Base-by-base conservation (phyloP, 331 rosid species). In the Erythrophleum ivorense region DNA sequence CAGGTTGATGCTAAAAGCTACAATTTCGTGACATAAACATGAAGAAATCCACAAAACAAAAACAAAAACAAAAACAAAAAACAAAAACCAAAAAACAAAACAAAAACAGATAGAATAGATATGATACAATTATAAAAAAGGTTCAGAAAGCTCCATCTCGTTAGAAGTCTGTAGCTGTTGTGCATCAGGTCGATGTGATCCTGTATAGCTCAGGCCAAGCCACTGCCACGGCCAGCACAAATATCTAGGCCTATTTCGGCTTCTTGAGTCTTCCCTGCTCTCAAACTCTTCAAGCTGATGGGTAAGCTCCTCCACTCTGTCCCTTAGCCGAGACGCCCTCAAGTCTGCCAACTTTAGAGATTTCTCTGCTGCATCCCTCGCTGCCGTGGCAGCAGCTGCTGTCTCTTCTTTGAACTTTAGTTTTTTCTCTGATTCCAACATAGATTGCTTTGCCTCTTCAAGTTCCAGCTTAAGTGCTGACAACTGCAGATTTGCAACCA, bases 141-240 rank as follows among this genome's bases (percentile, higher is more conserved):
- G 98, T 88, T 95, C 99, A 0, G 97, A 92, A 49, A 93, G 98
- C 85, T 95, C 99, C 99, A 95, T 95, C 90, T 95, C 99, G 24
- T 93, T 95, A 75, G 98, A 85, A 75, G 77, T 81, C 60, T 85
- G 84, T 67, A 15, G 15, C 8, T 81, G 94, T 72, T 83, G 90
- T 24, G 88, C 72, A 33, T 89, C 95, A 6, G 89, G 66, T 57
- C 64, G 91, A 48, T 65, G 93, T 73, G 79, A 46, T 48, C 99
- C 98, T 41, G 93, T 98, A 21, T 84, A 90, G 86, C 93, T 97
- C 82, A 93, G 6, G 62, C 99, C 99, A 50, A 92, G 98, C 99
- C 98, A 95, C 72, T 95, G 94, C 99, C 99, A 95, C 6, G 98
- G 99, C 99, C 99, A 93, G 88, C 99, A 95, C 72, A 88, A 91